A percentile compares a stretch with the other conserved stretches of the same genome.
Evolutionary conservation across 768 basidiomycete species (phyloP).

Genomic region (Tulasnella sp.): DNA sequence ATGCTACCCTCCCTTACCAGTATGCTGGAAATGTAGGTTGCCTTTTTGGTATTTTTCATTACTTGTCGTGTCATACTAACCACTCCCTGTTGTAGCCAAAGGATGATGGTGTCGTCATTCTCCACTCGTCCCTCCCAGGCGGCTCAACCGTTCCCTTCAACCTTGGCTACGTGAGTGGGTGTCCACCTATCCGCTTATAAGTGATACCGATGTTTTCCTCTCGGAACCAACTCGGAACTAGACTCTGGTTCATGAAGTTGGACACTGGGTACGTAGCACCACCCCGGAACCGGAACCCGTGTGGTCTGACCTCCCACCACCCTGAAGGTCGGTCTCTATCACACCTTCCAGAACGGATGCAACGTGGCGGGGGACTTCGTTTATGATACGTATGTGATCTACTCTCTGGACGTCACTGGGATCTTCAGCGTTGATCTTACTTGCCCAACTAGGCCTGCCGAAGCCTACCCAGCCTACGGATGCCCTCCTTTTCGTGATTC

Average conservation of each 20-base stretch:
- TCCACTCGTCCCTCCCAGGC: constrained; percentile 27
- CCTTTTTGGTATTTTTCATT: not conserved
- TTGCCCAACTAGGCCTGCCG: constrained; percentile 18
- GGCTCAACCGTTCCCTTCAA: constrained; percentile 16
- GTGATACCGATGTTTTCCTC: not conserved
- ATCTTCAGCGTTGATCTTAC: not conserved
- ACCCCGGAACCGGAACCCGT: too few species aligned
- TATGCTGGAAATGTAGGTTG: not conserved
- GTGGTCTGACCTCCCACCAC: too few species aligned
- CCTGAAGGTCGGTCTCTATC: constrained; percentile 31
- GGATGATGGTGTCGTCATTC: constrained; percentile 32
- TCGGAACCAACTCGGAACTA: too few species aligned
- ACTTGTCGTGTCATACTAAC: not conserved
- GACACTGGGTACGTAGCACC: constrained; percentile 34
- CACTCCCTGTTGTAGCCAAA: constrained; percentile 18
- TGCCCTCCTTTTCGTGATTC: constrained; percentile 29
- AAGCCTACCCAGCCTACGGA: constrained; percentile 25
- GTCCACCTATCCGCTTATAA: not conserved
- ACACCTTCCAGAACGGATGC: constrained; percentile 32
- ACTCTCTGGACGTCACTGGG: constrained; percentile 18
- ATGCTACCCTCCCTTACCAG: constrained; percentile 30
- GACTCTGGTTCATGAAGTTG: constrained; percentile 32
- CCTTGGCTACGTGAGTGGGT: constrained; percentile 4
- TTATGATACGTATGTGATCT: constrained; percentile 19
- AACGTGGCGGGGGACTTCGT: constrained; percentile 20